Percentiles rank a stretch among this genome's conserved stretches.
phyloP scores from a whole-genome alignment of 2,329 filamentous ascomycete genomes.

The Aspergillus floridensis region DNA sequence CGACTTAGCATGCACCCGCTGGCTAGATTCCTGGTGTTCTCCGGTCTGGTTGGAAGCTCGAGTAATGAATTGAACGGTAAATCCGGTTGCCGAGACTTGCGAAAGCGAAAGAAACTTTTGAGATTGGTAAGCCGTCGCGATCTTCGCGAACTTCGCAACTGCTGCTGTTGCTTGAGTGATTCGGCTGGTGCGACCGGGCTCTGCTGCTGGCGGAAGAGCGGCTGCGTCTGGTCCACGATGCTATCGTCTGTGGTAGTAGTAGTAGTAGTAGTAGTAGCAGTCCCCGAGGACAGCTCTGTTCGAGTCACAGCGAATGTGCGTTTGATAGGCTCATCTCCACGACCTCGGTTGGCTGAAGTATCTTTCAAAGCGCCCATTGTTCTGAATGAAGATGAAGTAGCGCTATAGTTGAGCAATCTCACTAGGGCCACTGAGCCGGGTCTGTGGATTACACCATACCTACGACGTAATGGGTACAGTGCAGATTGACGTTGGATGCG shows the following conservation, averaged over 20 bases:
- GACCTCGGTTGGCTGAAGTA: not conserved
- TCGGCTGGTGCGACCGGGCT: not conserved
- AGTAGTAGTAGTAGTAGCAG: not conserved
- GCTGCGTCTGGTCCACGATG: not conserved
- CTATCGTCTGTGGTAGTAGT: not conserved
- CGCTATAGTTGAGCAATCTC: too few relatives aligned
- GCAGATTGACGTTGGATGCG: not conserved
- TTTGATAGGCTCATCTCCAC: not conserved
- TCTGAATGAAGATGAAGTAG: not conserved
- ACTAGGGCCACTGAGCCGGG: not conserved
- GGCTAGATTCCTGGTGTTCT: not conserved
- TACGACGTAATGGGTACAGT: not conserved
- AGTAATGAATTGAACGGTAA: not conserved
- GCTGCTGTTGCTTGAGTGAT: not conserved
- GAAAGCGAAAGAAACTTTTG: slow-evolving; percentile 18
- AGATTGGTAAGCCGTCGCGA: slow-evolving; percentile 17
- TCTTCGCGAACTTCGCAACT: slow-evolving; percentile 6
- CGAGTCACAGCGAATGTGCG: not conserved
- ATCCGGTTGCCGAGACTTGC: slow-evolving; percentile 12
- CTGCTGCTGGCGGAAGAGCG: not conserved
- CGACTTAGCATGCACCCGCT: too few relatives aligned
- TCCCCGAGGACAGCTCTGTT: not conserved
- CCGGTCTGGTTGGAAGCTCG: not conserved
- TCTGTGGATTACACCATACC: not conserved
- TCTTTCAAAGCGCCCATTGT: not conserved